phyloP scores from a whole-genome alignment of 179 eudicot genomes.

The Beta corolliflora region DNA sequence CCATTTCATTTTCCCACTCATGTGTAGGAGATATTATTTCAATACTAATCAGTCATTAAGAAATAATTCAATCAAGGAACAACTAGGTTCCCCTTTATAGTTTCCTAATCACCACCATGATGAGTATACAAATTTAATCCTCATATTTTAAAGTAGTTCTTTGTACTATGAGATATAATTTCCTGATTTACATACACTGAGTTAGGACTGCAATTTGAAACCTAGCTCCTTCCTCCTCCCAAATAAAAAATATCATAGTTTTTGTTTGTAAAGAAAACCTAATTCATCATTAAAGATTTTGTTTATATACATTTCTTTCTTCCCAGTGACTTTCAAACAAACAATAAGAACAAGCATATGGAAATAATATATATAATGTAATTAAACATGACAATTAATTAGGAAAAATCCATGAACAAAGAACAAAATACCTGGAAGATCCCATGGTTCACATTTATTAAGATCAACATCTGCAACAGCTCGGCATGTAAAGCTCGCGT shows the following conservation, averaged over 20 bases:
- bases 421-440: conserved; percentile 44
- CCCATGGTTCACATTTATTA: conserved; percentile 65
- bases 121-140: not conserved
- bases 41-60: not conserved
- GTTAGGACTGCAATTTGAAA: no score
- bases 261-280: no score
- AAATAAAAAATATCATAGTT: no score
- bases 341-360: no score
- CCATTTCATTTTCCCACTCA: no score
- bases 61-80: not conserved
- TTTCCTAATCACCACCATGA: not conserved
- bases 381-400: not conserved
- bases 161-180: not conserved
- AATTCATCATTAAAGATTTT: no score
- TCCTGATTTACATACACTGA: no score
- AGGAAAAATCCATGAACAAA: not conserved
- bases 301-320: no score
- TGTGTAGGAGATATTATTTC: not conserved
- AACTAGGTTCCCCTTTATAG: not conserved
- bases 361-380: no score
- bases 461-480: conserved; percentile 57
- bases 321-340: no score
- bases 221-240: no score
- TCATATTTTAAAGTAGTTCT: no score
- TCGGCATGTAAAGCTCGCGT: conserved; percentile 41